Evolutionary conservation across 2,329 filamentous ascomycete species (phyloP).

Genomic region (Aspergillus terreus): DNA sequence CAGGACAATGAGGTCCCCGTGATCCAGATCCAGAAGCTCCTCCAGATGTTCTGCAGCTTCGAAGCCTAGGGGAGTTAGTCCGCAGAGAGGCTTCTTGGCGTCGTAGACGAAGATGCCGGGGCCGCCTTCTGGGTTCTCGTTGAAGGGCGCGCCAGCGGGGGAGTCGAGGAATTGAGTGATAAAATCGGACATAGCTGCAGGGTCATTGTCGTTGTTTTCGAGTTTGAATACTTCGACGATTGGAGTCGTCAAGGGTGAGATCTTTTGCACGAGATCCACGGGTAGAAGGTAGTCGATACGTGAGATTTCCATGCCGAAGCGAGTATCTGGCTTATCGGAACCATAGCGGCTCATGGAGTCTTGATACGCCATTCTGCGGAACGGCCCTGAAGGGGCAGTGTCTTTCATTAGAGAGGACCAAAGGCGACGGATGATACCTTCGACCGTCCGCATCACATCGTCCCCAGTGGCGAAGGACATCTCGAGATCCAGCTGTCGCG

Average conservation of each 20-base stretch:
- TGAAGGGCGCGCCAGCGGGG: slow-evolving; percentile 55
- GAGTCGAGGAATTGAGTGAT: slow-evolving; percentile 68
- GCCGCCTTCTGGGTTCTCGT: slow-evolving; percentile 68
- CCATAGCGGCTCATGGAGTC: slow-evolving; percentile 77
- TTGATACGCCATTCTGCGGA: slow-evolving; percentile 65
- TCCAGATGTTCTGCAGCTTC: slow-evolving; percentile 61
- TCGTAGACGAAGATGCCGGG: slow-evolving; percentile 78
- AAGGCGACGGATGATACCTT: slow-evolving; percentile 51
- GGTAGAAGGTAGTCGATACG: slow-evolving; percentile 62
- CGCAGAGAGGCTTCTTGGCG: slow-evolving; percentile 66
- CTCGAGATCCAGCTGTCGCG: slow-evolving; percentile 75
- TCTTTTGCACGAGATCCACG: slow-evolving; percentile 66
- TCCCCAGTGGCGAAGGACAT: slow-evolving; percentile 77
- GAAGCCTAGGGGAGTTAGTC: slow-evolving; percentile 74
- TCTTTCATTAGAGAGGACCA: slow-evolving; percentile 51
- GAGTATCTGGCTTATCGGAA: slow-evolving; percentile 86
- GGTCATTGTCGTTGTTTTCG: slow-evolving; percentile 42
- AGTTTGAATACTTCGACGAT: slow-evolving; percentile 73
- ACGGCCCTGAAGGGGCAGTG: slow-evolving; percentile 43
- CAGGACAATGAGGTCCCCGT: slow-evolving; percentile 76
- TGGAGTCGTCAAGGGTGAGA: slow-evolving; percentile 65
- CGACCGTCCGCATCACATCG: slow-evolving; percentile 62
- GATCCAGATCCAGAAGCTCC: slow-evolving; percentile 51
- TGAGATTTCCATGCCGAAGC: slow-evolving; percentile 67
- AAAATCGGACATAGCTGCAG: slow-evolving; percentile 57